Percentiles rank a stretch among this genome's conserved stretches.
These are phyloP conservation scores for Clonostachys byssicola DNA, from an alignment of 2,329 filamentous ascomycete genomes.

Conservation along the genomic window DNA sequence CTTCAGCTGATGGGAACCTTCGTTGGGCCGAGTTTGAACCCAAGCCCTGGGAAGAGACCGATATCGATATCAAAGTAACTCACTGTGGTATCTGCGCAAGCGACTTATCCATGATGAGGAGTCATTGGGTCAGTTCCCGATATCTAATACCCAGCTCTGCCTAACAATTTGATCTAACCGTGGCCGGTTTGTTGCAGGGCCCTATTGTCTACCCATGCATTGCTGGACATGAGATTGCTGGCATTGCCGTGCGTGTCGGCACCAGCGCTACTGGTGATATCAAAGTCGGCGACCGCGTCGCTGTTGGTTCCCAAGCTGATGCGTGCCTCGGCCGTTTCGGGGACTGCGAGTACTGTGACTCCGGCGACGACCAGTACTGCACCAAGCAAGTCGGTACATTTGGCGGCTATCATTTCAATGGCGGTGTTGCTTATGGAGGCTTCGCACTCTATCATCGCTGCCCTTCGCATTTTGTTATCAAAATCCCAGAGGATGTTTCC, in stretches of 20 bases:
- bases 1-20: constrained; percentile 43
- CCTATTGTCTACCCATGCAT: constrained; percentile 35
- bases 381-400: constrained; percentile 42
- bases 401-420: constrained; percentile 25
- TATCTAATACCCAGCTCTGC: too few species aligned
- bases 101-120: too few species aligned
- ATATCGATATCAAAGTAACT: constrained; percentile 61
- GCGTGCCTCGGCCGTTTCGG: constrained; percentile 40
- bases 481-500: constrained; percentile 66
- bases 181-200: neutral
- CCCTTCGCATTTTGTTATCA: constrained; percentile 32
- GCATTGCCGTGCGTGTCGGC: constrained; percentile 50
- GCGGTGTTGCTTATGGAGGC: constrained; percentile 24
- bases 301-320: constrained; percentile 56
- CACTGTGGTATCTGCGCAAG: constrained; percentile 60
- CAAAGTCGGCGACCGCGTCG: constrained; percentile 58
- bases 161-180: too few species aligned
- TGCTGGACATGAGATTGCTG: constrained; percentile 64
- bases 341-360: constrained; percentile 32
- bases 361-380: constrained; percentile 35
- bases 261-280: constrained; percentile 38
- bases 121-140: too few species aligned
- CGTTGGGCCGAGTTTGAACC: constrained; percentile 52
- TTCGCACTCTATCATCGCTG: constrained; percentile 22
- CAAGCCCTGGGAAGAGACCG: constrained; percentile 62